A percentile compares a stretch with the other conserved stretches of the same genome.
Evolutionary conservation across 345 rosid species (phyloP).

Genomic region (Gossypium thurberi): DNA sequence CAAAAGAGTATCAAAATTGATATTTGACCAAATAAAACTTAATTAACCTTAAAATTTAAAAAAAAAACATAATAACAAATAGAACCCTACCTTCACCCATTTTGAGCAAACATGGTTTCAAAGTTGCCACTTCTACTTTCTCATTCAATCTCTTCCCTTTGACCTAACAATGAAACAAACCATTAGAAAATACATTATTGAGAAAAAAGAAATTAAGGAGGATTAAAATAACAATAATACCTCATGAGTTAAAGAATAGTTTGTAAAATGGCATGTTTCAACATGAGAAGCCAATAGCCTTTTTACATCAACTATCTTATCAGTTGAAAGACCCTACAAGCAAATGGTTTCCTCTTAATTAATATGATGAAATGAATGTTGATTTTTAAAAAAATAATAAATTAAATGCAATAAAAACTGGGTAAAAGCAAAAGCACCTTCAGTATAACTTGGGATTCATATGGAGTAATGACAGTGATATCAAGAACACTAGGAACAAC

Average conservation of each 20-base stretch:
- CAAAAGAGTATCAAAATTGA: no score
- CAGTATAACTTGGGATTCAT: slow-evolving; percentile 40
- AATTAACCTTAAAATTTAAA: no score
- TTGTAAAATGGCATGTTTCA: slow-evolving; percentile 66
- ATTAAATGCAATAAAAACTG: no score
- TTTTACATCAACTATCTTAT: slow-evolving; percentile 53
- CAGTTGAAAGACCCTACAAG: slow-evolving; percentile 60
- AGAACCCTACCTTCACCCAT: slow-evolving; percentile 61
- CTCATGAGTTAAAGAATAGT: slow-evolving; percentile 53
- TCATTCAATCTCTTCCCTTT: slow-evolving; percentile 54
- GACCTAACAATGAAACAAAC: slow-evolving; percentile 26
- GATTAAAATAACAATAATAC: slow-evolving; percentile 7
- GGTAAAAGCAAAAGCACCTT: slow-evolving; percentile 31
- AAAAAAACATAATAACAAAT: no score
- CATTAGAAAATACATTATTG: neutral
- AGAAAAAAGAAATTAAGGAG: neutral
- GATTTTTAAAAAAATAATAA: neutral
- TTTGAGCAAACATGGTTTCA: slow-evolving; percentile 47
- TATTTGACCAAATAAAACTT: no score
- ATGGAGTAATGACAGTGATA: slow-evolving; percentile 48
- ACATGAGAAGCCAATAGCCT: slow-evolving; percentile 47
- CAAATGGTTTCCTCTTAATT: neutral
- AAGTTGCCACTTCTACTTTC: slow-evolving; percentile 32
- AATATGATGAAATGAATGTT: neutral
- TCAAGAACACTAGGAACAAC: slow-evolving; percentile 51